A percentile compares a stretch with the other conserved stretches of the same genome.
Conservation (phyloP, 2,329 filamentous ascomycete genomes). For the Talaromyces funiculosus region DNA sequence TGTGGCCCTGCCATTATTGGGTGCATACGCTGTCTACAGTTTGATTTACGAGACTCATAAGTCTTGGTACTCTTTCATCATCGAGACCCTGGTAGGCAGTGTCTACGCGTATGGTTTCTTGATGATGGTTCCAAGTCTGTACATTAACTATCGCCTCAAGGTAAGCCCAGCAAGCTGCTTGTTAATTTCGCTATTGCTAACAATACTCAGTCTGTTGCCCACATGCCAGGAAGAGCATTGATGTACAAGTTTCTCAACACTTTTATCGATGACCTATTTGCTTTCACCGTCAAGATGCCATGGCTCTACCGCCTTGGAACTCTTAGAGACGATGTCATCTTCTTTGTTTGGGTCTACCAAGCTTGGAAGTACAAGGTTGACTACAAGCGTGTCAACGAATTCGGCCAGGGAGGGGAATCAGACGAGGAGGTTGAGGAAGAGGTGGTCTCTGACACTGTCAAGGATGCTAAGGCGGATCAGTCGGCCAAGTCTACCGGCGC, state of each 20-base stretch:
- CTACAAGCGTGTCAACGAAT: constrained; percentile 90
- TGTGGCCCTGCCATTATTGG: constrained; percentile 77
- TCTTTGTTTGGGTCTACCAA: constrained; percentile 97
- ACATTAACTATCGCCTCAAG: constrained; percentile 98
- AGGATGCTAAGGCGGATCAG: constrained; percentile 20
- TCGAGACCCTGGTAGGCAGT: constrained; percentile 87
- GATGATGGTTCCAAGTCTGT: constrained; percentile 96
- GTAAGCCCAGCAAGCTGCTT: constrained; percentile 34
- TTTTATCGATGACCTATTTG: constrained; percentile 97
- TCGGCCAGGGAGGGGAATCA: constrained; percentile 95
- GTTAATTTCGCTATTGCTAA: constrained; percentile 16
- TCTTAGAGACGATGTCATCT: constrained; percentile 91
- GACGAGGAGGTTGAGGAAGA: constrained; percentile 53
- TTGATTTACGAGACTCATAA: constrained; percentile 92
- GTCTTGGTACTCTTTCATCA: constrained; percentile 95
- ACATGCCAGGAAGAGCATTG: constrained; percentile 96
- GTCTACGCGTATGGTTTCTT: constrained; percentile 98
- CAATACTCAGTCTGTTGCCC: constrained; percentile 61
- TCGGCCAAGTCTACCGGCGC: constrained; percentile 17
- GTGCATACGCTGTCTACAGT: constrained; percentile 86
- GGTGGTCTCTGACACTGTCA: constrained; percentile 18
- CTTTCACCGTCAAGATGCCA: constrained; percentile 99
- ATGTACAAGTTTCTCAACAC: constrained; percentile 98
- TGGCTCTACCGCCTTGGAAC: constrained; percentile 87
- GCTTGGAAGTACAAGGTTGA: constrained; percentile 88